phyloP scores from a whole-genome alignment of 1,284 basidiomycete genomes.

The Thelephora terrestris region DNA sequence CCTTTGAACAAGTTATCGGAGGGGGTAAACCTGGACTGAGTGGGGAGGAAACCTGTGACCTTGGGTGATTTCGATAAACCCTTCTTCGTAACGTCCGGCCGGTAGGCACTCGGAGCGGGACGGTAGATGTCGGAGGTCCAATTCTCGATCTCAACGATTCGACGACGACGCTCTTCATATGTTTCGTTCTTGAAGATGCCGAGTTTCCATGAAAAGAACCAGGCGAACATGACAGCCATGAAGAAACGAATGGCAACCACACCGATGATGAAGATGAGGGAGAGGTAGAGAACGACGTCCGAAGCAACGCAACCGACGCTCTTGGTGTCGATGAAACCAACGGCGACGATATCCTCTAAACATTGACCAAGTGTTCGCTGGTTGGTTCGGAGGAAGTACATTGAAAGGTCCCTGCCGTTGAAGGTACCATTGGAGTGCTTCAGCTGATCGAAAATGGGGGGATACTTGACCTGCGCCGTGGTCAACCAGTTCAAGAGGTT shows the following conservation, averaged over 20 bases:
- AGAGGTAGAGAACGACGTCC: conserved; percentile 88
- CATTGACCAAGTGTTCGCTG: conserved; percentile 67
- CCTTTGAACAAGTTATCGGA: conserved; percentile 58
- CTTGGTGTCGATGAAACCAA: conserved; percentile 92
- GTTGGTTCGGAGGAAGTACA: conserved; percentile 63
- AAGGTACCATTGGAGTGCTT: conserved; percentile 62
- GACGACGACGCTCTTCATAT: conserved; percentile 88
- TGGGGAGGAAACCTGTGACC: conserved; percentile 68
- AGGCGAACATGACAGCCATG: conserved; percentile 95
- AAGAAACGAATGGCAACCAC: conserved; percentile 92
- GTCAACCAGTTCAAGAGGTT: conserved; percentile 79
- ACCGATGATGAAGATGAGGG: conserved; percentile 95
- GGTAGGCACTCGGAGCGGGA: conserved; percentile 84
- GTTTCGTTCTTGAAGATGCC: conserved; percentile 93
- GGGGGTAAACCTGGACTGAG: conserved; percentile 81
- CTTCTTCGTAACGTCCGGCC: conserved; percentile 79
- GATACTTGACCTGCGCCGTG: conserved; percentile 69
- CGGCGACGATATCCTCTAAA: conserved; percentile 75
- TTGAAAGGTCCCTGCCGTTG: conserved; percentile 79
- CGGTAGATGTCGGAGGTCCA: conserved; percentile 97
- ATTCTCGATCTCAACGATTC: conserved; percentile 86
- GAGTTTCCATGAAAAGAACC: conserved; percentile 94
- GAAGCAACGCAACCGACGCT: conserved; percentile 96
- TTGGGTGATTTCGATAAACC: conserved; percentile 50
- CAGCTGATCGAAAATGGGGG: conserved; percentile 73